A percentile compares a stretch with the other conserved stretches of the same genome.
phyloP scores from a whole-genome alignment of 2,329 filamentous ascomycete species.

The Paecilomyces fulvus region DNA sequence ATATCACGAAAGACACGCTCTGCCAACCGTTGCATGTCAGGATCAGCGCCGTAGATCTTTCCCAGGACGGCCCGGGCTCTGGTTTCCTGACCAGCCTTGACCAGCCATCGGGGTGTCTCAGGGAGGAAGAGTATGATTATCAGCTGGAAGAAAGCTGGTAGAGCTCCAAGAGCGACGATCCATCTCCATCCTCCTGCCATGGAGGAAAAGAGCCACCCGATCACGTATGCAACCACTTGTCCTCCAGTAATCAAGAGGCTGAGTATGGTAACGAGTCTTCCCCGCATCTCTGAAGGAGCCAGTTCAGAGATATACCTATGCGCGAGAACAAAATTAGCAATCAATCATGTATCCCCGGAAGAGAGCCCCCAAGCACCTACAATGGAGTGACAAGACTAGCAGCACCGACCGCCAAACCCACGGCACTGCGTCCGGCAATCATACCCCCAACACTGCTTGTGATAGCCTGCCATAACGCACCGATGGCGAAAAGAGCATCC shows the following conservation, averaged over 20 bases:
- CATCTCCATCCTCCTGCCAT: constrained; percentile 67
- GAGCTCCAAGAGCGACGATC: constrained; percentile 79
- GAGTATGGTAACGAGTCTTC: constrained; percentile 72
- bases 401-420: constrained; percentile 40
- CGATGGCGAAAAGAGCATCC: constrained; percentile 38
- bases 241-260: constrained; percentile 78
- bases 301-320: constrained; percentile 72
- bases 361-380: constrained; percentile 21
- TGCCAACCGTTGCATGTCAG: constrained; percentile 41
- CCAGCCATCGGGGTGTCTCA: constrained; percentile 82
- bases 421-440: constrained; percentile 38
- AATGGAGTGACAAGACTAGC: constrained; percentile 72
- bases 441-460: constrained; percentile 36
- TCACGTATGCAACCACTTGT: constrained; percentile 78
- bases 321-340: neutral
- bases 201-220: constrained; percentile 66
- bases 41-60: constrained; percentile 51
- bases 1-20: constrained; percentile 60
- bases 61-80: constrained; percentile 59
- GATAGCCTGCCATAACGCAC: constrained; percentile 35
- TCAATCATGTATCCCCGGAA: neutral
- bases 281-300: constrained; percentile 65
- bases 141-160: constrained; percentile 66
- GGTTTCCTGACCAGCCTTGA: constrained; percentile 55
- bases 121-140: constrained; percentile 64